Conservation (phyloP, 371 early-diverging fungal species). For the Mortierella polycephala region DNA sequence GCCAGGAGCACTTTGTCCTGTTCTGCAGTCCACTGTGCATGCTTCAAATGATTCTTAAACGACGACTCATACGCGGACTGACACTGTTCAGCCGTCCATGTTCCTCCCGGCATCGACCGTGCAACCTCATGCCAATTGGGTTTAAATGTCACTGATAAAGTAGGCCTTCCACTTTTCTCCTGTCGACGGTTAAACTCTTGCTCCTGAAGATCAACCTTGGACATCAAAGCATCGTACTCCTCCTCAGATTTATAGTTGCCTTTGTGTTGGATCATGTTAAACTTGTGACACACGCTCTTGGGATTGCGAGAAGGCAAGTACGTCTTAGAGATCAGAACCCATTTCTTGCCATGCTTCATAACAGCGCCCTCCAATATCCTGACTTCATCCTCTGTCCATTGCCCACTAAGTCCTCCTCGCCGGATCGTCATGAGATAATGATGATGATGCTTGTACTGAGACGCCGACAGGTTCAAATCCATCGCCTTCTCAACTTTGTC, state of each 20-base stretch:
- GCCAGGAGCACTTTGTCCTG: slow-evolving; percentile 18
- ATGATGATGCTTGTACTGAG: slow-evolving; percentile 48
- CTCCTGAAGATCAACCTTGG: slow-evolving; percentile 31
- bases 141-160: neutral
- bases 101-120: slow-evolving; percentile 21
- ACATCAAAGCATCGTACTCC: slow-evolving; percentile 39
- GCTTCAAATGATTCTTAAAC: slow-evolving; percentile 33
- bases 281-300: slow-evolving; percentile 51
- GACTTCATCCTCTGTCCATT: slow-evolving; percentile 32
- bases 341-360: slow-evolving; percentile 25
- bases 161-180: neutral
- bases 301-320: slow-evolving; percentile 40
- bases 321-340: slow-evolving; percentile 9
- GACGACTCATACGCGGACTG: slow-evolving; percentile 30
- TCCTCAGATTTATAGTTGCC: slow-evolving; percentile 21
- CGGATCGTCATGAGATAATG: slow-evolving; percentile 23
- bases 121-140: slow-evolving; percentile 37
- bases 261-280: slow-evolving; percentile 12
- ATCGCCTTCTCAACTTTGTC: slow-evolving; percentile 12
- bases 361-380: slow-evolving; percentile 34
- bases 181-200: slow-evolving; percentile 2
- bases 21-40: slow-evolving; percentile 25
- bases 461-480: slow-evolving; percentile 8
- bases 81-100: slow-evolving; percentile 38
- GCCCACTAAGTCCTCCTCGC: slow-evolving; percentile 16